A percentile compares a stretch with the other conserved stretches of the same genome.
Evolutionary conservation across 345 rosid species (phyloP).

Genomic region (Arabis hirsuta): DNA sequence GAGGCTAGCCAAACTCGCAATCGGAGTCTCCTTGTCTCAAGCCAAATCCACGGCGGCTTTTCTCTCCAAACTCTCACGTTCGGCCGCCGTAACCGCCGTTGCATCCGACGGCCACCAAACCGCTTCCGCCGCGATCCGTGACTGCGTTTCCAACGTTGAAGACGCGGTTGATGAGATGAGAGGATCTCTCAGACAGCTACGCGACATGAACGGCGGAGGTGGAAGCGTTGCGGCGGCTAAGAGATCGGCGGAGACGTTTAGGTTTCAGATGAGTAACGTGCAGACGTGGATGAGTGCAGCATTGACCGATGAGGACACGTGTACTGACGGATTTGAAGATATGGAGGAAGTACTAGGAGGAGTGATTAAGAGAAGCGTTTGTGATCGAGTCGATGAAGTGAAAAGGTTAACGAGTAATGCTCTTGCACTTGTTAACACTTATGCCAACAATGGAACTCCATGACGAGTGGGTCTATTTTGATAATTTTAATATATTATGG

Average conservation of each 20-base stretch:
- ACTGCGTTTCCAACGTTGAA: constrained; percentile 76
- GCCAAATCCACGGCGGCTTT: constrained; percentile 56
- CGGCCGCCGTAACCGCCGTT: constrained; percentile 48
- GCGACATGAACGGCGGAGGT: constrained; percentile 44
- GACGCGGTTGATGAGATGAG: constrained; percentile 87
- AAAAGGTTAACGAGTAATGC: constrained; percentile 86
- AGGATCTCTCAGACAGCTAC: constrained; percentile 80
- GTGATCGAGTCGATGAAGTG: constrained; percentile 49
- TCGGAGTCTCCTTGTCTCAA: constrained; percentile 56
- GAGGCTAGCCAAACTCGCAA: constrained; percentile 65
- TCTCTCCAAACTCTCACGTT: constrained; percentile 65
- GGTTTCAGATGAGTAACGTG: constrained; percentile 80
- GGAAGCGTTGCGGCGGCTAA: constrained; percentile 25
- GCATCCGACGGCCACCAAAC: constrained; percentile 5
- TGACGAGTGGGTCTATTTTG: constrained; percentile 20
- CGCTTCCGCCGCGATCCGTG: constrained; percentile 63
- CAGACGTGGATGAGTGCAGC: constrained; percentile 96
- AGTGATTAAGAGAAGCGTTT: constrained; percentile 50
- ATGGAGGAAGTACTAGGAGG: constrained; percentile 46
- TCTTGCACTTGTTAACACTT: constrained; percentile 59
- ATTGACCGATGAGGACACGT: constrained; percentile 84
- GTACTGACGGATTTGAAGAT: constrained; percentile 75
- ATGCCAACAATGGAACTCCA: constrained; percentile 39
- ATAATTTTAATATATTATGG: not conserved
- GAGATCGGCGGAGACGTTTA: constrained; percentile 50